A percentile compares a stretch with the other conserved stretches of the same genome.
phyloP scores from a whole-genome alignment of 2,329 filamentous ascomycete genomes.

The Juglanconis juglandina region DNA sequence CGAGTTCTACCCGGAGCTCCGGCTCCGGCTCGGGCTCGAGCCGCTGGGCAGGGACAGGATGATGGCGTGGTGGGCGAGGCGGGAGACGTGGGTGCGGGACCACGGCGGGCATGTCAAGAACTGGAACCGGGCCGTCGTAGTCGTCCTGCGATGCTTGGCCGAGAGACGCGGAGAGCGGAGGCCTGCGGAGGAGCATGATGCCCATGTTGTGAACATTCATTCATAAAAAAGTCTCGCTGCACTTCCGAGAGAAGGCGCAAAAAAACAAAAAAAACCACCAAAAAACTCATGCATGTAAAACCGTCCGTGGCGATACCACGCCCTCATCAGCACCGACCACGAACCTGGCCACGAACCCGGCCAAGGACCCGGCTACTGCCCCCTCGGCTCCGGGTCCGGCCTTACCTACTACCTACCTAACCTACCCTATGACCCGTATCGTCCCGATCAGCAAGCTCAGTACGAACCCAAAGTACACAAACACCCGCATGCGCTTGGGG shows the following conservation, averaged over 20 bases:
- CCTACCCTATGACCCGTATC: slow-evolving; percentile 43
- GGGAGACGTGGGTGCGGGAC: not conserved
- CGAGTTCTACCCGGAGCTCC: not conserved
- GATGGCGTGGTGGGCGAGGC: not conserved
- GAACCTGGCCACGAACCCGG: too few relatives aligned
- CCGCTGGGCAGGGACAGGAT: not conserved
- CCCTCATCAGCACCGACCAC: too few relatives aligned
- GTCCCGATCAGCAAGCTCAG: slow-evolving; percentile 76
- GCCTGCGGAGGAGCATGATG: not conserved
- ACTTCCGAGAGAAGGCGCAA: too few relatives aligned
- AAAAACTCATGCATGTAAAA: too few relatives aligned
- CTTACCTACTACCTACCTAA: too few relatives aligned
- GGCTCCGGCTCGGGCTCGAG: not conserved
- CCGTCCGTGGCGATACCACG: too few relatives aligned
- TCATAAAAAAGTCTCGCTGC: too few relatives aligned
- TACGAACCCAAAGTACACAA: slow-evolving; percentile 79
- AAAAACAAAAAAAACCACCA: too few relatives aligned
- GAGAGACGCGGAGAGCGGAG: not conserved
- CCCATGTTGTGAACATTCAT: not conserved
- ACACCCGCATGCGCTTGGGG: slow-evolving; percentile 78
- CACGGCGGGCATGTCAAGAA: not conserved
- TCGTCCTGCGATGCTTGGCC: not conserved
- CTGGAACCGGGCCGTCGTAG: not conserved
- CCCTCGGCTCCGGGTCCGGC: not conserved
- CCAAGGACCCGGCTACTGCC: too few relatives aligned